phyloP scores from a whole-genome alignment of 2,329 filamentous ascomycete species.

The Akanthomyces uredinophilus region DNA sequence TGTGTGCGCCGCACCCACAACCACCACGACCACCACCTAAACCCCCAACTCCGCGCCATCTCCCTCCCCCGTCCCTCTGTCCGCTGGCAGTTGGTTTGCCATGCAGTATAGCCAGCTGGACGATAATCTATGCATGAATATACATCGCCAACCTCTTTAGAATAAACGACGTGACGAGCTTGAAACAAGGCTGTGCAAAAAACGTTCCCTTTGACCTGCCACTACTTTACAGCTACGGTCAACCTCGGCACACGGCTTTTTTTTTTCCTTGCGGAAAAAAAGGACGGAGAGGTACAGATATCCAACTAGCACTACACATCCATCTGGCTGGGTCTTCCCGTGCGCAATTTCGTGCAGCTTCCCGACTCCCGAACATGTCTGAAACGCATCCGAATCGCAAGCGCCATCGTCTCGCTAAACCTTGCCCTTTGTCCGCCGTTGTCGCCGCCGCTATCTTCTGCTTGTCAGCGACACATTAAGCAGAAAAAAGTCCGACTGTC shows the following conservation, averaged over 20 bases:
- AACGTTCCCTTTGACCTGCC: neutral
- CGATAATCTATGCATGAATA: neutral
- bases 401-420: neutral
- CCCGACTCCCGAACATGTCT: conserved; percentile 1
- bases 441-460: neutral
- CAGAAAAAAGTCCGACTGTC: neutral
- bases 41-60: too few relatives aligned
- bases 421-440: too few relatives aligned
- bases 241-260: too few relatives aligned
- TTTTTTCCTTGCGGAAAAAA: too few relatives aligned
- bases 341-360: neutral
- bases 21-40: too few relatives aligned
- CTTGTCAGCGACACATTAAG: neutral
- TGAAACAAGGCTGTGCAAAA: conserved; percentile 4
- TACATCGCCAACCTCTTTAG: neutral
- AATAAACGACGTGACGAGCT: neutral
- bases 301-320: too few relatives aligned
- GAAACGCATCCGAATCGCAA: conserved; percentile 11
- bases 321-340: neutral
- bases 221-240: neutral
- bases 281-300: too few relatives aligned
- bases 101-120: neutral
- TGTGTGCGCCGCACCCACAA: too few relatives aligned
- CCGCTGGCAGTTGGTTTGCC: too few relatives aligned
- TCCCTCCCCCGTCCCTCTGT: too few relatives aligned